Evolutionary conservation across 2,329 filamentous ascomycete genomes (phyloP).

Genomic region (Emmonsiellopsis sp.): DNA sequence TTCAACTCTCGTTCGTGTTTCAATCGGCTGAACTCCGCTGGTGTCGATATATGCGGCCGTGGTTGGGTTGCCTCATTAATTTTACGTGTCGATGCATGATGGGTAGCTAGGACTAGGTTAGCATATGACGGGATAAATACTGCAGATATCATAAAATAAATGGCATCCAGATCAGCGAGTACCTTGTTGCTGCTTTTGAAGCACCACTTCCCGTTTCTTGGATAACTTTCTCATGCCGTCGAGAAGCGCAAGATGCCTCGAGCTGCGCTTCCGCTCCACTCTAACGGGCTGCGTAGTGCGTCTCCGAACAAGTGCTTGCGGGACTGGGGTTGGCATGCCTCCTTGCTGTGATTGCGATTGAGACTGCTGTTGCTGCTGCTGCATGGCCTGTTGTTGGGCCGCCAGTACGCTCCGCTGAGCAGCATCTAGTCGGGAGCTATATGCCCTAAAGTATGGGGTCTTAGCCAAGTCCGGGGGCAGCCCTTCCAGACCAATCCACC

Average conservation of each 20-base stretch:
- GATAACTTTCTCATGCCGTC: constrained; percentile 93
- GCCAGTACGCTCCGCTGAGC: constrained; percentile 52
- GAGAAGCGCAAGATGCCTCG: constrained; percentile 78
- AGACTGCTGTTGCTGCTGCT: constrained; percentile 45
- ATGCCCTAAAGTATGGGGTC: constrained; percentile 85
- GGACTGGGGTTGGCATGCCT: constrained; percentile 35
- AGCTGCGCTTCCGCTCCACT: constrained; percentile 78
- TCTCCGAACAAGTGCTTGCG: constrained; percentile 52
- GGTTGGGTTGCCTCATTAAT: constrained; percentile 59
- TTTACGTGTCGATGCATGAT: constrained; percentile 73
- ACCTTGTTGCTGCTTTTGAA: constrained; percentile 80
- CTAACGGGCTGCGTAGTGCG: constrained; percentile 67
- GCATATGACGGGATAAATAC: constrained; percentile 10
- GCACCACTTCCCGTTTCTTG: constrained; percentile 79
- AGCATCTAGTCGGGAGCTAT: constrained; percentile 54
- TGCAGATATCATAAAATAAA: neutral
- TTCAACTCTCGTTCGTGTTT: constrained; percentile 79
- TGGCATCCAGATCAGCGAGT: constrained; percentile 14
- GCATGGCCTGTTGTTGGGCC: constrained; percentile 44
- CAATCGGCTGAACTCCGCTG: constrained; percentile 81
- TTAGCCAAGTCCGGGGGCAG: constrained; percentile 89
- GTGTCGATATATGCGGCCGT: constrained; percentile 58
- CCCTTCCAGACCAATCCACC: constrained; percentile 88
- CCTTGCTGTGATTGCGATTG: constrained; percentile 30
- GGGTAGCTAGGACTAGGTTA: constrained; percentile 40